phyloP scores from a whole-genome alignment of 2,329 filamentous ascomycete species.

The Scedosporium boydii region DNA sequence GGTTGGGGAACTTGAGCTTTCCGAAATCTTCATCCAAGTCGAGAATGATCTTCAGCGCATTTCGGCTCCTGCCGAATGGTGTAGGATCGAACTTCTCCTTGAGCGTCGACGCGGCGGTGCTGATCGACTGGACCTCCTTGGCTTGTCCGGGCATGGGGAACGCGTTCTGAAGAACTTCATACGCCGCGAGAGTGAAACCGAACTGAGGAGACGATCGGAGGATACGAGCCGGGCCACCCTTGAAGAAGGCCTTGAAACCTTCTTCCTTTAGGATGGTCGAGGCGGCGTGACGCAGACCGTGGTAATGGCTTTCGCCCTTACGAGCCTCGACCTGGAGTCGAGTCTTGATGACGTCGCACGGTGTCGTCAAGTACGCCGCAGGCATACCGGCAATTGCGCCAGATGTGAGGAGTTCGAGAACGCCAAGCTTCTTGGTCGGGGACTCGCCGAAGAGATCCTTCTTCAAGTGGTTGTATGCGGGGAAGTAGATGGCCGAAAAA shows the following conservation, averaged over 20 bases:
- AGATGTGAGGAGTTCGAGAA: slow-evolving; percentile 83
- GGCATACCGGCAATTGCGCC: slow-evolving; percentile 93
- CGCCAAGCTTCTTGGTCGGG: slow-evolving; percentile 74
- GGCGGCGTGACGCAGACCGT: slow-evolving; percentile 76
- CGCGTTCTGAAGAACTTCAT: slow-evolving; percentile 77
- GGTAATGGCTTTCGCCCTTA: slow-evolving; percentile 88
- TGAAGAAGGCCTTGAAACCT: slow-evolving; percentile 95
- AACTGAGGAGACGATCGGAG: slow-evolving; percentile 94
- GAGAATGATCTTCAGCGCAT: slow-evolving; percentile 90
- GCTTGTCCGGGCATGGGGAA: slow-evolving; percentile 62
- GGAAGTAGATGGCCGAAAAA: slow-evolving; percentile 99
- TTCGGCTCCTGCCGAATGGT: slow-evolving; percentile 58
- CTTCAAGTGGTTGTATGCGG: slow-evolving; percentile 91
- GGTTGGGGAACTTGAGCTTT: slow-evolving; percentile 51
- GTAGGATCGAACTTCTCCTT: slow-evolving; percentile 45
- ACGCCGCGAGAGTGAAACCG: slow-evolving; percentile 91
- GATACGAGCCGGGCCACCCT: slow-evolving; percentile 92
- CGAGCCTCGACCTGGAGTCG: slow-evolving; percentile 93
- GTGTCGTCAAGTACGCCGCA: slow-evolving; percentile 88
- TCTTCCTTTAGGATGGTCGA: slow-evolving; percentile 79
- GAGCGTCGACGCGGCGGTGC: slow-evolving; percentile 48
- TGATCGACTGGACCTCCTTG: slow-evolving; percentile 41
- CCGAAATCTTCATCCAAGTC: slow-evolving; percentile 94
- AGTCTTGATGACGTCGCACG: slow-evolving; percentile 98
- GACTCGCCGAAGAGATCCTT: slow-evolving; percentile 88